These are phyloP conservation scores for Gentiana straminea DNA, from an alignment of 257 asterid genomes.

Conservation along the genomic window DNA sequence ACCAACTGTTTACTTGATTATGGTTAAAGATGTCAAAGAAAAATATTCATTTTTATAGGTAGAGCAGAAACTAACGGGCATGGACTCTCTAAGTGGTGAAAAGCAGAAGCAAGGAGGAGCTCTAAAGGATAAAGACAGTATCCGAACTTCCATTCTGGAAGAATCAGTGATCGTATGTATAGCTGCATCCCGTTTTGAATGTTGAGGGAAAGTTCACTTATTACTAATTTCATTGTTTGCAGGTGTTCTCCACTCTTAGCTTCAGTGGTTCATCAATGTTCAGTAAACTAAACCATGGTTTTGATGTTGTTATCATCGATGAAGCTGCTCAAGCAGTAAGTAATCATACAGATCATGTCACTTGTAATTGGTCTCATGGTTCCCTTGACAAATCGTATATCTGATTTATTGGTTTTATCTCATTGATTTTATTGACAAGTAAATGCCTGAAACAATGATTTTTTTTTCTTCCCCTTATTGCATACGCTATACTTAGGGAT, in stretches of 20 bases:
- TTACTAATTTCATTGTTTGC: constrained; percentile 23
- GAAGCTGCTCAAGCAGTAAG: constrained; percentile 99
- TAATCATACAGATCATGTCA: constrained; percentile 2
- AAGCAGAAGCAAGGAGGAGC: constrained; percentile 84
- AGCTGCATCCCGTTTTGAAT: constrained; percentile 11
- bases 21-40: constrained; percentile 3
- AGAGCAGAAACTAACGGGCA: constrained; percentile 72
- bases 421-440: not conserved
- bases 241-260: constrained; percentile 98
- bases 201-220: constrained; percentile 9
- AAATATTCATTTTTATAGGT: constrained; percentile 36
- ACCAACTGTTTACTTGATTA: not conserved
- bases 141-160: constrained; percentile 81
- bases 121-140: constrained; percentile 61
- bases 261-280: constrained; percentile 80
- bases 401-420: not conserved
- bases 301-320: constrained; percentile 94
- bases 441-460: not conserved
- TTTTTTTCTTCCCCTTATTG: not conserved
- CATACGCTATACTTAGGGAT: not conserved
- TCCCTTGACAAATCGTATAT: no score
- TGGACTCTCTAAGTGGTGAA: constrained; percentile 62
- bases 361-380: not conserved
- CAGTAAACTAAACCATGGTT: constrained; percentile 74
- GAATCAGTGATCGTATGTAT: constrained; percentile 84